These are phyloP conservation scores for Cryomyces antarcticus DNA, from an alignment of 495 filamentous ascomycete species.

Conservation along the genomic window DNA sequence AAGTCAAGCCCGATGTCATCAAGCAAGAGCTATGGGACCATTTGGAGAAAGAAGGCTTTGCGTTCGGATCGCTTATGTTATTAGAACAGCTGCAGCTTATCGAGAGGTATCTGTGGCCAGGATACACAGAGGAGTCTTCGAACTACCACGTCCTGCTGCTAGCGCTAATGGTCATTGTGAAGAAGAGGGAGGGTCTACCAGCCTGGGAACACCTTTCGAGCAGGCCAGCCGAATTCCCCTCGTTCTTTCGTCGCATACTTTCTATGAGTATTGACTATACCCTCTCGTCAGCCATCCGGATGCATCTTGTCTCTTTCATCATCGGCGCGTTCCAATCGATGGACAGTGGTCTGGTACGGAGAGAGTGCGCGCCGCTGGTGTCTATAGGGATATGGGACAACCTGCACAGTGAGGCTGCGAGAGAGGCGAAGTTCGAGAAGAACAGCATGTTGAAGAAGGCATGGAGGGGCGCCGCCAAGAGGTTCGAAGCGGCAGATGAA, in stretches of 20 bases:
- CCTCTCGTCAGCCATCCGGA: constrained; percentile 46
- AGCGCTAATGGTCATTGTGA: constrained; percentile 67
- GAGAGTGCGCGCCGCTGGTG: constrained; percentile 89
- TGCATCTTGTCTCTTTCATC: constrained; percentile 66
- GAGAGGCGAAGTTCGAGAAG: constrained; percentile 48
- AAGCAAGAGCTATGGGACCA: constrained; percentile 83
- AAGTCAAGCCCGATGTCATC: constrained; percentile 67
- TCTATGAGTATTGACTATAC: constrained; percentile 74
- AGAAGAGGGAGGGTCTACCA: constrained; percentile 65
- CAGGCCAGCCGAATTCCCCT: constrained; percentile 65
- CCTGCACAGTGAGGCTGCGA: constrained; percentile 47
- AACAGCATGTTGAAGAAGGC: constrained; percentile 56
- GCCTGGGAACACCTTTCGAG: constrained; percentile 72
- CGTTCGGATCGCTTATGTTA: constrained; percentile 52
- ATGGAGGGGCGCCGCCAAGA: constrained; percentile 73
- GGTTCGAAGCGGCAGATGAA: constrained; percentile 78
- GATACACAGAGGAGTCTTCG: constrained; percentile 70
- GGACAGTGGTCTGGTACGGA: constrained; percentile 72
- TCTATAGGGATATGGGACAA: constrained; percentile 94
- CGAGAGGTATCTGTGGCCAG: constrained; percentile 90
- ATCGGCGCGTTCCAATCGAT: constrained; percentile 87
- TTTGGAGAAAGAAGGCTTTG: constrained; percentile 61
- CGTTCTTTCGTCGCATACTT: constrained; percentile 72
- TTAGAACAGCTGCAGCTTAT: constrained; percentile 82
- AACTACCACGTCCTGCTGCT: constrained; percentile 81